phyloP scores from a whole-genome alignment of 208 protist genomes.

The Acanthamoeba healyi region DNA sequence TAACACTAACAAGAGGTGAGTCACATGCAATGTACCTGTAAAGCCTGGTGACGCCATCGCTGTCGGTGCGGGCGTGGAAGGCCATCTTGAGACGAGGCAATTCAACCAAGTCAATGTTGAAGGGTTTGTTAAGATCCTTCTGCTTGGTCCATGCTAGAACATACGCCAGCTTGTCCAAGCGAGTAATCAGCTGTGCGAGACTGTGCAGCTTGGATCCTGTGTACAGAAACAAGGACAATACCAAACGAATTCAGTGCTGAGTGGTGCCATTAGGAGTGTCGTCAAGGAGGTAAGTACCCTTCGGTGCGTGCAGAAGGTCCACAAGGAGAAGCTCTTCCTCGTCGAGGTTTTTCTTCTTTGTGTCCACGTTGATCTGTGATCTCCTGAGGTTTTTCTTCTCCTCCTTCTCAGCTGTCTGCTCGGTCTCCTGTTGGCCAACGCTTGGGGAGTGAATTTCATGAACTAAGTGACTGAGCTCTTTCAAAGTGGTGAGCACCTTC shows the following conservation, averaged over 20 bases:
- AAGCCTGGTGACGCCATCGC: conserved; percentile 85
- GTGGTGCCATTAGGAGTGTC: too few species aligned
- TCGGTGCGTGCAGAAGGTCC: conserved; percentile 85
- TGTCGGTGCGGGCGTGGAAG: conserved; percentile 91
- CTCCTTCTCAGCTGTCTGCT: conserved; percentile 34
- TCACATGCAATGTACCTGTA: conserved; percentile 83
- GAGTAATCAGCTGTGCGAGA: conserved; percentile 85
- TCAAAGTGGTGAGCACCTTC: too few species aligned
- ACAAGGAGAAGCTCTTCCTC: conserved; percentile 85
- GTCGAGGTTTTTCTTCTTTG: conserved; percentile 74
- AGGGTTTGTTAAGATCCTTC: conserved; percentile 49
- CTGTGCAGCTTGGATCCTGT: conserved; percentile 77
- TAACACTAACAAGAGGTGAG: too few species aligned
- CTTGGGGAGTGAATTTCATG: not conserved
- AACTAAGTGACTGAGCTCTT: not conserved
- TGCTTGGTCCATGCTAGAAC: conserved; percentile 92
- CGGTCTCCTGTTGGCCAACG: not conserved
- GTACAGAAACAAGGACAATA: not conserved
- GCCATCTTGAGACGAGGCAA: conserved; percentile 93
- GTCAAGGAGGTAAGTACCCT: not conserved
- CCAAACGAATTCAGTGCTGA: not conserved
- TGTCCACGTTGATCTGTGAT: conserved; percentile 58
- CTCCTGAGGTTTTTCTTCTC: conserved; percentile 66
- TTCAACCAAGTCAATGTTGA: conserved; percentile 91
- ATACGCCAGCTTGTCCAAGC: conserved; percentile 93